Percentiles rank a stretch among this genome's conserved stretches.
These are phyloP conservation scores for Nicotiana noctiflora DNA, from an alignment of 257 asterid species.

Conservation along the genomic window DNA sequence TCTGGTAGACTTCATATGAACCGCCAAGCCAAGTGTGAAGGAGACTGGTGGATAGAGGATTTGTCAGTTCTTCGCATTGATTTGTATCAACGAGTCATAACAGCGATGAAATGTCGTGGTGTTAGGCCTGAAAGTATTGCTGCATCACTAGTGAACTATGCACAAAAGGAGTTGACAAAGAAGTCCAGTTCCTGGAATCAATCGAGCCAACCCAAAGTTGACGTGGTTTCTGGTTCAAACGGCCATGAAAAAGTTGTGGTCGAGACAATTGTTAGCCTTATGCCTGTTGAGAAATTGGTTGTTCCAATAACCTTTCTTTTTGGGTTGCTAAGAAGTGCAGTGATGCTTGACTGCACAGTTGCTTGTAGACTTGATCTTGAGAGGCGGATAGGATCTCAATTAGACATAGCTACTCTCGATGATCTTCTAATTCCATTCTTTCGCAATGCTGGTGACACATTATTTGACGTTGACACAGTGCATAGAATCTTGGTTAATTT, in stretches of 20 bases:
- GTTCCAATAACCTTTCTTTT: slow-evolving; percentile 77
- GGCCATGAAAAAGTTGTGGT: slow-evolving; percentile 64
- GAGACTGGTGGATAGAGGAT: slow-evolving; percentile 98
- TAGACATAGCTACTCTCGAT: slow-evolving; percentile 77
- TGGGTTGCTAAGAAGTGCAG: slow-evolving; percentile 70
- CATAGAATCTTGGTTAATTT: slow-evolving; percentile 72
- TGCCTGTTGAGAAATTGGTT: slow-evolving; percentile 79
- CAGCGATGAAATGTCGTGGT: slow-evolving; percentile 87
- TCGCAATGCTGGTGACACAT: slow-evolving; percentile 69
- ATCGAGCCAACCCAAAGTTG: slow-evolving; percentile 35
- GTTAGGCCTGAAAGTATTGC: slow-evolving; percentile 94
- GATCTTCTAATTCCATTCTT: slow-evolving; percentile 86
- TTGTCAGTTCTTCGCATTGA: slow-evolving; percentile 68
- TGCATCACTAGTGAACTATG: slow-evolving; percentile 73
- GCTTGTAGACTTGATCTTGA: slow-evolving; percentile 77
- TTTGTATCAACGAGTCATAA: slow-evolving; percentile 62
- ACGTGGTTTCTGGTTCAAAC: slow-evolving; percentile 27
- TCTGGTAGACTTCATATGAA: slow-evolving; percentile 94
- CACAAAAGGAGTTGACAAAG: slow-evolving; percentile 72
- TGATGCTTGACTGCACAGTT: slow-evolving; percentile 68
- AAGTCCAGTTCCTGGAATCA: slow-evolving; percentile 63
- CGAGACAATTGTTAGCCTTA: slow-evolving; percentile 73
- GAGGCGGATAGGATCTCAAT: slow-evolving; percentile 72
- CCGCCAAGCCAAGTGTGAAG: slow-evolving; percentile 54
- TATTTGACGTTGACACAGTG: slow-evolving; percentile 81